Evolutionary conservation across 345 rosid species (phyloP), one percentile per base, ranked within the genome.

Genomic region (Eucalyptus victrix): DNA sequence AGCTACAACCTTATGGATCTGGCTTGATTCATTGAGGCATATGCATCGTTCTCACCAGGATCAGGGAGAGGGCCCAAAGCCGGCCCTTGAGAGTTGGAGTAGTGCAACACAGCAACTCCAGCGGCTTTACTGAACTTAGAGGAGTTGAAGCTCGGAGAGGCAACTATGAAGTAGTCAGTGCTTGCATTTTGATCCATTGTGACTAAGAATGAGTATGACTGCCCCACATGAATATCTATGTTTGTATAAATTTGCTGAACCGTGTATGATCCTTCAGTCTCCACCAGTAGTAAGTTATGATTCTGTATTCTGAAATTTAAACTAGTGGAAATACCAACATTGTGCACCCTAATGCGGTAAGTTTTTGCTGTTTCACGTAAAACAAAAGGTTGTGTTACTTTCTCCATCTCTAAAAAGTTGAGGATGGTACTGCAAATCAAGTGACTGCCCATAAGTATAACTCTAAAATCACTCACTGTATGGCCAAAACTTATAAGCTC

Each of bases 21-120:
- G 89, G 99, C 99, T 95, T 96, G 99, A 94, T 93, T 97, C 97
- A 97, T 97, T 90, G 99, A 97, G 96, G 95, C 95, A 94, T 49
- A 95, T 30, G 94, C 87, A 92, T 95, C 98, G 37, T 86, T 88
- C 92, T 92, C 97, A 93, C 91, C 93, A 92, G 98, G 96, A 93
- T 93, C 96, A 89, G 99, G 98, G 92, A 96, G 97, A 92, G 96
- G 96, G 91, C 99, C 97, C 88, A 95, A 93, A 89, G 97, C 96
- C 3, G 97, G 97, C 87, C 99, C 97, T 89, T 93, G 94, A 60
- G 98, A 96, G 90, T 93, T 97, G 88, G 97, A 93, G 90, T 97
- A 97, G 93, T 92, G 99, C 96, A 97, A 93, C 89, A 97, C 90
- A 87, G 97, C 94, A 12, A 94, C 99, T 91, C 98, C 99, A 24